Evolutionary conservation across 768 basidiomycete genomes (phyloP).

Genomic region (Auricularia cornea): DNA sequence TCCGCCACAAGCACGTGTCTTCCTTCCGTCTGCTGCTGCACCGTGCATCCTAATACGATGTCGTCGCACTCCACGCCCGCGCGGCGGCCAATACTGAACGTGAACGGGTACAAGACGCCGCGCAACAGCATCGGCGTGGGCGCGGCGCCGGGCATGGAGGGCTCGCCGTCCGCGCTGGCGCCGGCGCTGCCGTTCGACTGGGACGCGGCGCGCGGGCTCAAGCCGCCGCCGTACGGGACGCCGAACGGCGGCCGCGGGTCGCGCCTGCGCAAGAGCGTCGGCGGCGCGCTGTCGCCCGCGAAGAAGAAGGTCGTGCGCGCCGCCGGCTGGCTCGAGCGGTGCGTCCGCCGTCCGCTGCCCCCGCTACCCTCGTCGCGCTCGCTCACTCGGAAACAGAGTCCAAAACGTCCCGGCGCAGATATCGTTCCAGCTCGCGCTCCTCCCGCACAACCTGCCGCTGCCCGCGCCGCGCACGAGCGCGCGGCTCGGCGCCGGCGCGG

Average conservation of each 20-base stretch:
- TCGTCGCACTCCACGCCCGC: neutral
- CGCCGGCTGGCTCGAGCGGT: slow-evolving; percentile 1
- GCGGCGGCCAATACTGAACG: neutral
- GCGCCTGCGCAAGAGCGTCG: slow-evolving; percentile 14
- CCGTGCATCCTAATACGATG: too few relatives aligned
- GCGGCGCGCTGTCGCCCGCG: slow-evolving; percentile 13
- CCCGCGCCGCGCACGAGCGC: slow-evolving; percentile 61
- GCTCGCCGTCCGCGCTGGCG: neutral
- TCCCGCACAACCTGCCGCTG: slow-evolving; percentile 73
- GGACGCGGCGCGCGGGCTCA: slow-evolving; percentile 67
- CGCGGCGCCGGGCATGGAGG: neutral
- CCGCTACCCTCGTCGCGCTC: too few relatives aligned
- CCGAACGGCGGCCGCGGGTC: slow-evolving; percentile 15
- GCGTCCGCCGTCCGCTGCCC: neutral
- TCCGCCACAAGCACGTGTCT: neutral
- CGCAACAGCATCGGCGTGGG: neutral
- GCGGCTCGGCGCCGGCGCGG: slow-evolving; percentile 49
- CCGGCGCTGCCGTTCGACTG: slow-evolving; percentile 52
- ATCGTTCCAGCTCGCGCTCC: slow-evolving; percentile 70
- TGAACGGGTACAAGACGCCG: neutral
- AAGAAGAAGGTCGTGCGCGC: neutral
- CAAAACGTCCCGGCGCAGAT: slow-evolving; percentile 60
- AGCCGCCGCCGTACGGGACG: slow-evolving; percentile 64
- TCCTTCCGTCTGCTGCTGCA: neutral
- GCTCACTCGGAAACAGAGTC: slow-evolving; percentile 18